Base-by-base conservation (phyloP, 768 basidiomycete species). In the Hortiboletus campestris region DNA sequence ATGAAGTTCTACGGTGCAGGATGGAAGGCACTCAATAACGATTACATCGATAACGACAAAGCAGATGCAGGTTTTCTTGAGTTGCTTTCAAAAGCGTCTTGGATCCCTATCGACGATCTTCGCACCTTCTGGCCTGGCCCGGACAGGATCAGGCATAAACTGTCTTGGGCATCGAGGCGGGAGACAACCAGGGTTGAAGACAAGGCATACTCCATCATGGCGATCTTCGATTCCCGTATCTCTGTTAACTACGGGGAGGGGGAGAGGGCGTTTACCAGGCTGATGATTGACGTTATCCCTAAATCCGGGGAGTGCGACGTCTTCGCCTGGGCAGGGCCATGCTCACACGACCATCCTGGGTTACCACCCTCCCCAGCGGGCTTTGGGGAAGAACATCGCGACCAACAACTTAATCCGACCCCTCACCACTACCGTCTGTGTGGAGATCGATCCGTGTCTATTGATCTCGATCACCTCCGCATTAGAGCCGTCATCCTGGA, bases 241-340 rank as follows among this genome's bases (percentile, higher is more conserved):
- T n/a, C 25, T 1, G 20, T 64, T 2, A n/a, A n/a, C 1, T 61
- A 60, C 3, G 62, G 56, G 13, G 62, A 63, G 19, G 54, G 54
- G 8, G 51, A 54, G 4, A 46, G 17, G n/a, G 56, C 65, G 16
- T 67, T 65, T 38, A 20, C 20, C n/a, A 51, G 59, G 42, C 43
- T 67, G 41, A 64, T 65, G 65, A 5, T 57, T n/a, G 51, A 57
- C 6, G 28, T 58, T 13, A 55, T 65, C 34, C 53, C 54, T 16
- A 46, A 25, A 36, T 53, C 62, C 11, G 53, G 62, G 19, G 59
- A 65, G 36, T 65, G 64, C 19, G 64, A 65, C 14, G 46, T 53
- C 44, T 63, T 65, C 13, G 56, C 64, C 14, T 65, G 65, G 64
- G 64, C 65, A n/a, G 64, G 64, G 1, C 50, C 51, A 5, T 51